These are phyloP conservation scores for Rhododendron ovatum DNA, from an alignment of 148 eudicot genomes.

Conservation along the genomic window DNA sequence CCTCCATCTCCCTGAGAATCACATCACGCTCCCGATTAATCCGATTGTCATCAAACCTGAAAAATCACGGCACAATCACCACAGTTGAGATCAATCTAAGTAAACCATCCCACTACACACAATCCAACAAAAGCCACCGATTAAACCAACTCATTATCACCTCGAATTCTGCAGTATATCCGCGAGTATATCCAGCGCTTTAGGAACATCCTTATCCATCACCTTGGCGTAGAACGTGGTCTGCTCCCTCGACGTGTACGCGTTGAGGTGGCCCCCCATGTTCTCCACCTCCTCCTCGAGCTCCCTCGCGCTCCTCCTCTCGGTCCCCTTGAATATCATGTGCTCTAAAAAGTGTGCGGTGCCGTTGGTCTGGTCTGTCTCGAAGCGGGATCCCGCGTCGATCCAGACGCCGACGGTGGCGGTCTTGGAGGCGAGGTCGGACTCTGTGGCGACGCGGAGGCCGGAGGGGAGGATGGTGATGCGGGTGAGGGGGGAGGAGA, in stretches of 20 bases:
- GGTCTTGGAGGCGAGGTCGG: conserved; percentile 40
- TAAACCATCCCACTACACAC: too few relatives aligned
- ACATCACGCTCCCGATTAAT: conserved; percentile 76
- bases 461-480: conserved; percentile 70
- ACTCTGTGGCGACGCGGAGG: conserved; percentile 70
- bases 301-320: conserved; percentile 39
- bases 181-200: conserved; percentile 64
- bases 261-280: conserved; percentile 92
- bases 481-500: conserved; percentile 47
- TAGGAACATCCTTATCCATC: conserved; percentile 53
- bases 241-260: conserved; percentile 83
- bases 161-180: conserved; percentile 88
- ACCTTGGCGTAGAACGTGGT: conserved; percentile 83
- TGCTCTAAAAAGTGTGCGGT: conserved; percentile 82
- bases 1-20: conserved; percentile 91
- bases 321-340: conserved; percentile 77
- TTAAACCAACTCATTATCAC: not conserved
- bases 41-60: conserved; percentile 43
- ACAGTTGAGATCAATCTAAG: not conserved
- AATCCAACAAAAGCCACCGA: too few relatives aligned
- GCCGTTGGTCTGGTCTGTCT: conserved; percentile 60
- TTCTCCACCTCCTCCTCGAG: conserved; percentile 89
- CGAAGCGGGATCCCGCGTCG: conserved; percentile 77
- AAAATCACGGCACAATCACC: not conserved
- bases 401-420: conserved; percentile 95